Percentiles rank a stretch among this genome's conserved stretches.
Evolutionary conservation across 148 eudicot genomes (phyloP).

Genomic region (Fagopyrum tataricum): DNA sequence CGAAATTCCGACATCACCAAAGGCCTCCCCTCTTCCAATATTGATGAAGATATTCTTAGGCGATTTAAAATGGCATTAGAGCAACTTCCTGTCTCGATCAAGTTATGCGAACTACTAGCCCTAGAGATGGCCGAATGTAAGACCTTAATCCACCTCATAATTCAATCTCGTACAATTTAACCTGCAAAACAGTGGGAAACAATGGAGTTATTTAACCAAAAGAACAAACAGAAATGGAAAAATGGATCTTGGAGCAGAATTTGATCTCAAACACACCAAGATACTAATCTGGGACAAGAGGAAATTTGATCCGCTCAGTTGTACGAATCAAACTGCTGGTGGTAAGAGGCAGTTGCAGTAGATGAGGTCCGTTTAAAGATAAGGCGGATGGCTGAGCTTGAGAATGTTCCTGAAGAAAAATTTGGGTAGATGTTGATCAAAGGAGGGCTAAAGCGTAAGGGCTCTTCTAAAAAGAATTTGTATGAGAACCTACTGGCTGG

Average conservation of each 20-base stretch:
- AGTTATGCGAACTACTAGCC: background rate
- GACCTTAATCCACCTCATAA: constrained; percentile 8
- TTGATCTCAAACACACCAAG: background rate
- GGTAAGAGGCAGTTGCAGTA: too few relatives aligned
- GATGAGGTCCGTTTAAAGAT: too few relatives aligned
- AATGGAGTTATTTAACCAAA: background rate
- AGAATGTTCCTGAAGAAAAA: too few relatives aligned
- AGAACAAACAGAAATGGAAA: too few relatives aligned
- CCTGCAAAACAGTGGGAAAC: background rate
- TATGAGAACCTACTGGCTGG: too few relatives aligned
- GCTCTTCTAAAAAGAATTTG: too few relatives aligned
- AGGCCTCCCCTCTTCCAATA: background rate
- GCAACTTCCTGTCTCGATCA: background rate
- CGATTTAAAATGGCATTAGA: background rate
- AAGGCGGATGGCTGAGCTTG: too few relatives aligned
- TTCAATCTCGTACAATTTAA: background rate
- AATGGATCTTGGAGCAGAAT: background rate
- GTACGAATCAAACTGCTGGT: too few relatives aligned
- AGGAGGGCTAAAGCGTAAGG: too few relatives aligned
- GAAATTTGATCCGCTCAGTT: too few relatives aligned
- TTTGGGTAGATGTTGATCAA: too few relatives aligned
- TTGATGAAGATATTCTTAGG: background rate
- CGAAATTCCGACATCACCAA: background rate
- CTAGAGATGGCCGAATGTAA: background rate
- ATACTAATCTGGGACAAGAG: too few relatives aligned